Evolutionary conservation across 768 basidiomycete species (phyloP), one percentile per base, ranked within the genome.

Genomic region (Wakefieldia striispora): DNA sequence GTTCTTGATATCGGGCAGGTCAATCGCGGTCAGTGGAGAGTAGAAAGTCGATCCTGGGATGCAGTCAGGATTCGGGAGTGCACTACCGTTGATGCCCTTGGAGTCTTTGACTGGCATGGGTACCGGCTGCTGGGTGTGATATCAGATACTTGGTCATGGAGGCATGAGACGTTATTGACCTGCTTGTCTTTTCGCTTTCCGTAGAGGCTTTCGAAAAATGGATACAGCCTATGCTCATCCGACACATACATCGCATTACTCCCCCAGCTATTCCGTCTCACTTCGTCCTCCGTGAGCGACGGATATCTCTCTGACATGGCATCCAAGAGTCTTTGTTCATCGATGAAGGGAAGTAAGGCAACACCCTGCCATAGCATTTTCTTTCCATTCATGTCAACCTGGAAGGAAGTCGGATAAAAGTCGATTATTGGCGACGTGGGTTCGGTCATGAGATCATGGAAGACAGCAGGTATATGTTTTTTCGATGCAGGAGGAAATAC

Each of bases 281-380:
- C 70, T 70, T 99, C 95, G 10, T 88, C 91, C 50, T 91, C 87
- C 0, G 79, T 80, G 39, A 99, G 76, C 40, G 81, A 57, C 43
- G 75, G 70, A 64, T 87, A 87, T 54, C 73, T 76, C 12, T 75
- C 66, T 8, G 75, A 79, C 87, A 99, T 92, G 4, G 94, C 91
- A 29, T 81, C 84, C 46, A 98, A 72, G 21, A 99, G 71, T 29
- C 94, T 81, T 47, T 77, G 78, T 65, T 85, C 78, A 63, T 98
- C 91, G 54, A 99, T 98, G 75, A 98, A 99, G 0, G 97, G 95
- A 19, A 99, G 75, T 9, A 99, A 74, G 0, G 97, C 95, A 48
- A 99, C 93, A 46, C 97, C 97, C 69, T 99, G 95, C 97, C 97
- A 99, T 7, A 90, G 78, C 95, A 98, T 97, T 71, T 89, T 91